These are phyloP conservation scores for Candida khao-thaluensis DNA, from an alignment of 805 yeast species.

Conservation along the genomic window DNA sequence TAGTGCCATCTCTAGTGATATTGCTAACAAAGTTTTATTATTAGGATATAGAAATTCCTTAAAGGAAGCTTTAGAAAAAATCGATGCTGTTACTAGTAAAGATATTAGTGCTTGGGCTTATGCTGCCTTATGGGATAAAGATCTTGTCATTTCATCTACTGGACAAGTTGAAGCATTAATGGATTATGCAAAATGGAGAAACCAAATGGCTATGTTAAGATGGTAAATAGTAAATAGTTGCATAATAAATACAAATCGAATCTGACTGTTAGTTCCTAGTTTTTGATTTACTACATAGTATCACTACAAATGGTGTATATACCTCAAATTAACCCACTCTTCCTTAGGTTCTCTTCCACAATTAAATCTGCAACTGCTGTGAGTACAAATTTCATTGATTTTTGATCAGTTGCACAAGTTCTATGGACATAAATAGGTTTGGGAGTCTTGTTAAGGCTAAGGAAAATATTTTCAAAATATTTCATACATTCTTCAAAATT, in stretches of 20 bases:
- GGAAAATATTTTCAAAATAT: constrained; percentile 68
- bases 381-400: constrained; percentile 84
- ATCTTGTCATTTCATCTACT: constrained; percentile 77
- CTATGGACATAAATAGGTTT: constrained; percentile 86
- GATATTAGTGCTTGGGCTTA: constrained; percentile 74
- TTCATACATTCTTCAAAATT: constrained; percentile 65
- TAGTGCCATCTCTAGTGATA: constrained; percentile 50
- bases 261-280: no score
- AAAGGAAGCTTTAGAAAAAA: constrained; percentile 56
- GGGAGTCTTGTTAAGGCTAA: constrained; percentile 60
- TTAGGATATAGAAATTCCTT: constrained; percentile 62
- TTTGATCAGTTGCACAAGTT: constrained; percentile 94
- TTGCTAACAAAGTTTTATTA: constrained; percentile 60
- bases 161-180: constrained; percentile 84
- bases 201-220: constrained; percentile 88
- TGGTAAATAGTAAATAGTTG: constrained; percentile 31
- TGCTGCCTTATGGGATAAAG: constrained; percentile 75
- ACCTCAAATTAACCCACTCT: constrained; percentile 69
- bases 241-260: constrained; percentile 4
- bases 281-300: no score
- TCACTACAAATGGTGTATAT: no score
- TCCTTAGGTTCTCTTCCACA: constrained; percentile 75
- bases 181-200: constrained; percentile 84
- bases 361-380: constrained; percentile 92
- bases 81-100: constrained; percentile 61